Base-by-base conservation (phyloP, 257 asterid genomes). In the Ophiorrhiza pumila region DNA sequence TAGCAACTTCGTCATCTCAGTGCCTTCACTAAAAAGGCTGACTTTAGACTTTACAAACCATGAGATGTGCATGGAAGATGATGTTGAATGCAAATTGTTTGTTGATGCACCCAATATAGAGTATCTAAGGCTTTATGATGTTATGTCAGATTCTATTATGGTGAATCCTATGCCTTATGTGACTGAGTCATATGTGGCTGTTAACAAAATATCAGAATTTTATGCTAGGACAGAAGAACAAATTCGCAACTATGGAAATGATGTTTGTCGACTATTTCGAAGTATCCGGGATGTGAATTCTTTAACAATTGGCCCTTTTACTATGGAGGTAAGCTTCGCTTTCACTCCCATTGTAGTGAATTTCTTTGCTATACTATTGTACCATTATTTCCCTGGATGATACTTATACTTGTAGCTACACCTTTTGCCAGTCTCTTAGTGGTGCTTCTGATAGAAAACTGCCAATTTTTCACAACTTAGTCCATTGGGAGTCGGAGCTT, bases 21-120 rank as follows among this genome's bases (percentile, higher is more conserved):
- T 70, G 25, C 74, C 74, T 13, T 70, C 74, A 3, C 1, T 70
- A 6, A 70, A 37, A 53, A 53, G 74, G 74, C 25, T 70, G 65
- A 17, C 4, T 70, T 0, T 70, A 3, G 35, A 70, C 34, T 70
- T 70, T 4, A 1, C 0, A 27, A 23, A 9, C 41, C 37, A 70
- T 6, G 53, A 42, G 13, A 13, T 23, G 55, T 64, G 0, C 41
- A 64, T 41, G 13, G 11, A 10, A 7, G 74, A 49, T 4, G 17
- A n/a, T 18, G 29, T 68, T 20, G 45, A 68, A 34, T 53, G 47
- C 74, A 70, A 29, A 11, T 39, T 70, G 41, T 3, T 37, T 2
- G 11, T 70, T 53, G 65, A 55, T 55, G 74, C 74, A 35, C 74
- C 74, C n/a, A 37, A 70, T 15, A 14, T 55, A 35, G 74, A 55